Evolutionary conservation across 306 rosid genomes (phyloP), one percentile per base, ranked within the genome.

Genomic region (Coriaria nepalensis): DNA sequence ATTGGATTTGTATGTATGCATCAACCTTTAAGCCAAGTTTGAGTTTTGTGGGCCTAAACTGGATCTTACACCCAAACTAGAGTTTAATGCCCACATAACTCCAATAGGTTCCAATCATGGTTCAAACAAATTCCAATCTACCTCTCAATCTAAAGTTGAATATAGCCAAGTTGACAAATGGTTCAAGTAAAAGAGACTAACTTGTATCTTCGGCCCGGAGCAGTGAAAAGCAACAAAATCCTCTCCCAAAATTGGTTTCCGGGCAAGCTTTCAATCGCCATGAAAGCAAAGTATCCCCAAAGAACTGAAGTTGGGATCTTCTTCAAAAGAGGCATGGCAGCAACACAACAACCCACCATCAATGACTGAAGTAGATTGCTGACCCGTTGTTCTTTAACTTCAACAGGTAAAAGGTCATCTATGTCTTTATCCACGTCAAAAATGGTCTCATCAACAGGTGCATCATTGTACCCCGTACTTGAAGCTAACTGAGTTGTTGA

Each of bases 171-270:
- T 20, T 20, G 3, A 20, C 29, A 20, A 20, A 20, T 20, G 29
- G 29, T 20, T 20, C 3, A 43, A 35, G 6, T 6, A 42, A 4
- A 42, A 43, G 61, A 50, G 32, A 64, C 64, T 55, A 72, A 87
- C 96, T 78, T 87, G 83, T 80, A 87, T 87, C 96, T 70, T 70
- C 96, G 82, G 64, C 82, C 78, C 39, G 94, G 94, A 68, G 96
- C 83, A 5, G 94, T 87, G 75, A 87, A 87, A 66, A 83, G 93
- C 60, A 78, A 77, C 63, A 80, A 68, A 64, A 87, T 78, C 66
- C 96, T 78, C 72, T 87, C 96, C 96, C 96, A 87, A 54, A 78
- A 87, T 47, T 87, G 96, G 66, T 87, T 87, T 74, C 96, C 94
- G 2, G 96, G 96, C 81, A 87, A 76, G 75, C 94, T 87, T 72